Evolutionary conservation across 805 yeast genomes (phyloP).

Genomic region (Suhomyces xylopsoci): DNA sequence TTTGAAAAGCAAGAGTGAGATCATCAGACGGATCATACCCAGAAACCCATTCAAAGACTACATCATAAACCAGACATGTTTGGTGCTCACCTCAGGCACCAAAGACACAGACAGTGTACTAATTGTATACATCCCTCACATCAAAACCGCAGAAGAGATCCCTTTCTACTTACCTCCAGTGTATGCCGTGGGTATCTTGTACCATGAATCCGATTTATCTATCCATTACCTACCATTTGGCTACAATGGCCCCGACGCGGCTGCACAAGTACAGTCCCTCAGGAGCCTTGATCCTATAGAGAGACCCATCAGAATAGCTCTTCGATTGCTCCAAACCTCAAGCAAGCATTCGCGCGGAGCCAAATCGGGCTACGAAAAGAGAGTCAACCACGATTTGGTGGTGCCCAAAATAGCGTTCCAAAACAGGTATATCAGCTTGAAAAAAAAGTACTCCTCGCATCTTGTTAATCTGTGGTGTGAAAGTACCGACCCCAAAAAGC

Average conservation of each 20-base stretch:
- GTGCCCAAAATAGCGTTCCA: slow-evolving; percentile 83
- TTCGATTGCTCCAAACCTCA: slow-evolving; percentile 74
- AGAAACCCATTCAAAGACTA: slow-evolving; percentile 85
- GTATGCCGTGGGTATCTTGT: slow-evolving; percentile 69
- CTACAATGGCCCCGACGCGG: slow-evolving; percentile 8
- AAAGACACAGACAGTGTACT: slow-evolving; percentile 36
- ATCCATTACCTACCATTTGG: slow-evolving; percentile 73
- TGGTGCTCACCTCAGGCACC: slow-evolving; percentile 36
- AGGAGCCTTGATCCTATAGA: slow-evolving; percentile 43
- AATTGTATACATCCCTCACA: slow-evolving; percentile 78
- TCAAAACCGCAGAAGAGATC: slow-evolving; percentile 51
- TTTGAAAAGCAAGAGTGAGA: slow-evolving; percentile 40
- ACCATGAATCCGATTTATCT: slow-evolving; percentile 48
- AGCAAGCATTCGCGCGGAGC: slow-evolving; percentile 81
- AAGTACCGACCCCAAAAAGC: slow-evolving; percentile 90
- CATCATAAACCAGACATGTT: slow-evolving; percentile 82
- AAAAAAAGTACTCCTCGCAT: slow-evolving; percentile 73
- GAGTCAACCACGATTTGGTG: slow-evolving; percentile 85
- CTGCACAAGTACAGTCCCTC: slow-evolving; percentile 15
- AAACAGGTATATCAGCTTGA: slow-evolving; percentile 72
- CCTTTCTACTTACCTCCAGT: slow-evolving; percentile 93
- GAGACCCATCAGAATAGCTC: slow-evolving; percentile 78
- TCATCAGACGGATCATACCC: slow-evolving; percentile 87
- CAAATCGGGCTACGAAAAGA: slow-evolving; percentile 77
- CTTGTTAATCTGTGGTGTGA: slow-evolving; percentile 88